Evolutionary conservation across 768 basidiomycete genomes (phyloP).

Genomic region (Suillus weaverae): DNA sequence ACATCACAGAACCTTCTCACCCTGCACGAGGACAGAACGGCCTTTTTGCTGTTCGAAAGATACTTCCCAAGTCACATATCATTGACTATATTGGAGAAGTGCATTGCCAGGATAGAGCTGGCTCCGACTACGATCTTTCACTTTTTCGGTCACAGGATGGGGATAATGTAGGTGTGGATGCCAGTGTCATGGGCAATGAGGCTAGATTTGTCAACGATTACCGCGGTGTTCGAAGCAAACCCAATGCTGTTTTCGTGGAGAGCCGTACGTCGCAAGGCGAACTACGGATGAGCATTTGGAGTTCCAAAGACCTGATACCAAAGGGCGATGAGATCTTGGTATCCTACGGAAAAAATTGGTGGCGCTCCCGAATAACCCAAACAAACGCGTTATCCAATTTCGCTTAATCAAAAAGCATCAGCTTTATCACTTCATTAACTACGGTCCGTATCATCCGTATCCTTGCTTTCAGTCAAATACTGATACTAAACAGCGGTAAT

Average conservation of each 20-base stretch:
- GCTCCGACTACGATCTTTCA: constrained; percentile 88
- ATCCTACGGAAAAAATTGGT: constrained; percentile 88
- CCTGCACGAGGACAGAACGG: constrained; percentile 81
- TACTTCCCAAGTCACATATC: constrained; percentile 64
- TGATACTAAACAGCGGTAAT: constrained; percentile 1
- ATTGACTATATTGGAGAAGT: constrained; percentile 84
- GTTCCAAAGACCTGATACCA: constrained; percentile 52
- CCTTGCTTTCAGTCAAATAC: neutral
- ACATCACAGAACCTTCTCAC: constrained; percentile 56
- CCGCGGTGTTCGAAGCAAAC: constrained; percentile 66
- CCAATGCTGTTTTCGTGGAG: constrained; percentile 74
- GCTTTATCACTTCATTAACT: neutral
- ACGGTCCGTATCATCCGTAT: neutral
- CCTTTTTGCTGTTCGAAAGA: constrained; percentile 75
- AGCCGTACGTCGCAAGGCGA: constrained; percentile 53
- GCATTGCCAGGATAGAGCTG: constrained; percentile 70
- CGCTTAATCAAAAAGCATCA: neutral
- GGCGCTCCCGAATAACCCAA: constrained; percentile 44
- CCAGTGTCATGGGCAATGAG: constrained; percentile 76
- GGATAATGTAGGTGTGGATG: constrained; percentile 76
- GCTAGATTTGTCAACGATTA: constrained; percentile 91
- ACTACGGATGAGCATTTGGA: constrained; percentile 78
- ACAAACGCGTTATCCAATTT: neutral
- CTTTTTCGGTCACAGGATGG: constrained; percentile 61
- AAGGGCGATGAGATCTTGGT: constrained; percentile 87